These are phyloP conservation scores for Powellomyces hirtus DNA, from an alignment of 192 early-diverging fungal genomes.

Conservation along the genomic window DNA sequence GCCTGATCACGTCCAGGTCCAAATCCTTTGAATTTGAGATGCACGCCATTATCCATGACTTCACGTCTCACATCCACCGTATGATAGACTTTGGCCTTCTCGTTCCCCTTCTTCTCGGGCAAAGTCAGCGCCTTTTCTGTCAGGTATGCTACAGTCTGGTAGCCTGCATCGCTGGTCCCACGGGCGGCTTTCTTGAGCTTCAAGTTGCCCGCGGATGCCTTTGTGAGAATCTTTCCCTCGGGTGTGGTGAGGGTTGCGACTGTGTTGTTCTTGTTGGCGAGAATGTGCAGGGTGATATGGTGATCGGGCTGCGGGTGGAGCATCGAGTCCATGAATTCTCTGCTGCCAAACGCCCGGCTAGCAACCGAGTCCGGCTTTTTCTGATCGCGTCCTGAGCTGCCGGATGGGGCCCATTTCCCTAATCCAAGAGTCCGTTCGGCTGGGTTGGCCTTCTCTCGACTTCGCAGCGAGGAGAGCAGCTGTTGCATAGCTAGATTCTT, in stretches of 20 bases:
- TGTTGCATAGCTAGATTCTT: too few relatives aligned
- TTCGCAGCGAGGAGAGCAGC: too few relatives aligned
- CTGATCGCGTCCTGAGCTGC: too few relatives aligned
- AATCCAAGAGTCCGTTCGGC: too few relatives aligned
- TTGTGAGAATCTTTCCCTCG: slow-evolving; percentile 67
- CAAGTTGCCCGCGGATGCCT: slow-evolving; percentile 74
- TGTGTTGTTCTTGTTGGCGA: slow-evolving; percentile 77
- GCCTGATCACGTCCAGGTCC: slow-evolving; percentile 89
- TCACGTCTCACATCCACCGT: slow-evolving; percentile 24
- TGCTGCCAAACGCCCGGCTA: too few relatives aligned
- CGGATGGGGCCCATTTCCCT: too few relatives aligned
- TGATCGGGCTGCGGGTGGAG: neutral
- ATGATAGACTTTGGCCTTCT: slow-evolving; percentile 11
- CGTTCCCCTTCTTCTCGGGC: slow-evolving; percentile 48
- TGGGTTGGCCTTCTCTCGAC: too few relatives aligned
- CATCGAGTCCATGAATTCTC: too few relatives aligned
- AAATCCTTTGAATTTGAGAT: slow-evolving; percentile 85
- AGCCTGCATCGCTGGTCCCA: slow-evolving; percentile 86
- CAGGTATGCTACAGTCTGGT: slow-evolving; percentile 78
- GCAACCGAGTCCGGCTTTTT: too few relatives aligned
- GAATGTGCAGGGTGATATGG: slow-evolving; percentile 30
- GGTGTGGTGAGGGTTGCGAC: slow-evolving; percentile 75
- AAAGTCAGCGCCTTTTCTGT: slow-evolving; percentile 45
- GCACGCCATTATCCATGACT: slow-evolving; percentile 60
- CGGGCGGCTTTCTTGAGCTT: slow-evolving; percentile 88